Conservation (phyloP, 352 stramenopile genomes). For the Pythium scleroteichum region DNA sequence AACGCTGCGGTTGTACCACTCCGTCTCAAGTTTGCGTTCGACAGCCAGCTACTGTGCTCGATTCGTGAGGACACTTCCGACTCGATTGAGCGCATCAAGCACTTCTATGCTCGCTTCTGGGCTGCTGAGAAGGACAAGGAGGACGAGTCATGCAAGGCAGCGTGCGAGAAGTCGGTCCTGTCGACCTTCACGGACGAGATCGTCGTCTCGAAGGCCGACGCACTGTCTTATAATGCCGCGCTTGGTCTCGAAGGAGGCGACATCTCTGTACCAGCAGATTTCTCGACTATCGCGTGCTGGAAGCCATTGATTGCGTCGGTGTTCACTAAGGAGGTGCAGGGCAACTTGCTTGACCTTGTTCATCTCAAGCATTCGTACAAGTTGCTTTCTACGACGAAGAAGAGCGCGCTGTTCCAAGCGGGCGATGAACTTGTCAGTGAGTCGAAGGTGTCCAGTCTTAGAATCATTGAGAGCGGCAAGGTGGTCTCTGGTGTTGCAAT, state of each 20-base stretch:
- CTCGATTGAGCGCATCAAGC: constrained; percentile 63
- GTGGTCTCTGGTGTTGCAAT: constrained; percentile 69
- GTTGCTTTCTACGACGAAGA: constrained; percentile 38
- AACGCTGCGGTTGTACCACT: constrained; percentile 44
- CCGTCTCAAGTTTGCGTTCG: constrained; percentile 56
- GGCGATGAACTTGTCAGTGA: constrained; percentile 76
- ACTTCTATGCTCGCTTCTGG: constrained; percentile 80
- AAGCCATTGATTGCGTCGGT: constrained; percentile 81
- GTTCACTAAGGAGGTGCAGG: constrained; percentile 79
- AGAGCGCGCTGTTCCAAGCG: constrained; percentile 45
- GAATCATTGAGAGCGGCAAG: constrained; percentile 81
- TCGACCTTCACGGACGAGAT: constrained; percentile 68
- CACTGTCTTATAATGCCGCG: constrained; percentile 59
- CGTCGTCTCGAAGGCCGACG: constrained; percentile 52
- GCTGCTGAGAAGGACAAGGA: constrained; percentile 62
- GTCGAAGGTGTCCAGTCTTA: constrained; percentile 67
- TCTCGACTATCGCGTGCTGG: constrained; percentile 80
- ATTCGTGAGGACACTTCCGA: constrained; percentile 49
- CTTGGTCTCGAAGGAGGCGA: constrained; percentile 42
- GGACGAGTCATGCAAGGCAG: constrained; percentile 52
- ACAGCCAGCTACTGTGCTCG: constrained; percentile 44
- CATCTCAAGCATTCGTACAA: constrained; percentile 88
- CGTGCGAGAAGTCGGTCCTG: constrained; percentile 61
- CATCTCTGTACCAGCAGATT: constrained; percentile 56
- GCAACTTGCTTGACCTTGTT: constrained; percentile 81